Evolutionary conservation across 2,329 filamentous ascomycete species (phyloP).

Genomic region (Alternaria sp.): DNA sequence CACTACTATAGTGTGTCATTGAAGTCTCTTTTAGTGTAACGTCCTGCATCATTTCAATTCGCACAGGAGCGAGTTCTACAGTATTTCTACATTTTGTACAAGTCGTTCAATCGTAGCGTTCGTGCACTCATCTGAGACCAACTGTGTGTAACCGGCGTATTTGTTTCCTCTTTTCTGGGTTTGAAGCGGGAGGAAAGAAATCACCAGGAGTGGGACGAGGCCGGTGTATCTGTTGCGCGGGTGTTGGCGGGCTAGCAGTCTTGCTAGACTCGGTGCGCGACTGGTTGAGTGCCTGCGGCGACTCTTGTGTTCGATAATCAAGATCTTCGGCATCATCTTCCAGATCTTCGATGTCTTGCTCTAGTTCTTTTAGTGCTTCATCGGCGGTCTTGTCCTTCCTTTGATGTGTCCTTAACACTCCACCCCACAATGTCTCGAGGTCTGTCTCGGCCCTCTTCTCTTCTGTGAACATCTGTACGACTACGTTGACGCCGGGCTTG

Average conservation of each 20-base stretch:
- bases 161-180: constrained; percentile 18
- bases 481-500: constrained; percentile 65
- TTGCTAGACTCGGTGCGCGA: neutral
- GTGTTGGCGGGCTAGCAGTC: constrained; percentile 2
- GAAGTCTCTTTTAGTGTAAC: neutral
- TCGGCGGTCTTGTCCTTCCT: constrained; percentile 46
- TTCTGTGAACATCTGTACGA: constrained; percentile 75
- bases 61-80: neutral
- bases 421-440: constrained; percentile 69
- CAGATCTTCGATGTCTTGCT: constrained; percentile 29
- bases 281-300: neutral
- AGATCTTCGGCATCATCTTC: constrained; percentile 21
- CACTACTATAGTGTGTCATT: neutral
- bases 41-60: neutral
- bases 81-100: neutral
- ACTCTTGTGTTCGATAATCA: constrained; percentile 6
- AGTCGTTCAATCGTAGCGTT: neutral
- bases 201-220: constrained; percentile 32
- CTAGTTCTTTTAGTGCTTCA: constrained; percentile 33
- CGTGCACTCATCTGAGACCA: neutral
- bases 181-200: constrained; percentile 32
- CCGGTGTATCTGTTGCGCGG: constrained; percentile 24
- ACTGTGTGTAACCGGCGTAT: constrained; percentile 34
- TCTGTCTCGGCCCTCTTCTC: constrained; percentile 72
- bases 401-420: constrained; percentile 52